These are phyloP conservation scores for Ophiocordyceps unilateralis DNA, from an alignment of 2,329 filamentous ascomycete species.

Conservation along the genomic window DNA sequence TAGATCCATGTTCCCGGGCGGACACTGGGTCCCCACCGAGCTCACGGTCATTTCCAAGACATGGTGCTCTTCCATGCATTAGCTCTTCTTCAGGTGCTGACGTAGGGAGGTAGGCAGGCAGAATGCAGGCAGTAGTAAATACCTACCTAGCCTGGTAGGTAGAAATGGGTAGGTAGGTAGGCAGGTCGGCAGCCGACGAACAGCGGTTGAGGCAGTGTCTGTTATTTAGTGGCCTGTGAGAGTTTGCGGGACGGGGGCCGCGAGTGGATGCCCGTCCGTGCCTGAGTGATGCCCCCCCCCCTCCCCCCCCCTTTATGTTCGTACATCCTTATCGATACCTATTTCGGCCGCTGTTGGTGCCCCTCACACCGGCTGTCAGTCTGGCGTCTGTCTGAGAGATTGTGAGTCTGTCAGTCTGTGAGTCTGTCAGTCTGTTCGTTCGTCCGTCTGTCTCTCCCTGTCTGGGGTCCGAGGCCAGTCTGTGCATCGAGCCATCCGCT, in stretches of 20 bases:
- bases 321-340: too few species aligned
- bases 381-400: neutral
- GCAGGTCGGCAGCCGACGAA: neutral
- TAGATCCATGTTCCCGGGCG: neutral
- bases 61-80: neutral
- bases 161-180: neutral
- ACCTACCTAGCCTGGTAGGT: neutral
- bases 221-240: too few species aligned
- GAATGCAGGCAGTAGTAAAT: too few species aligned
- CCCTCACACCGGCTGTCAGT: neutral
- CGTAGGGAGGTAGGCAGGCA: too few species aligned
- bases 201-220: too few species aligned
- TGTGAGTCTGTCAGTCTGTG: neutral
- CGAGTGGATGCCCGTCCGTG: neutral
- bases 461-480: neutral
- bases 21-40: neutral
- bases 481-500: neutral
- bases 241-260: neutral
- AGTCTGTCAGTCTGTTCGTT: neutral
- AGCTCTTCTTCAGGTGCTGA: conserved; percentile 1
- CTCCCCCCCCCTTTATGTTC: too few species aligned
- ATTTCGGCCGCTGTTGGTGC: too few species aligned
- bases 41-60: neutral
- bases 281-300: too few species aligned
- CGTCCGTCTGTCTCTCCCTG: neutral